Evolutionary conservation across 2,329 filamentous ascomycete genomes (phyloP), one percentile per base, ranked within the genome.

Genomic region (Nemania abortiva): DNA sequence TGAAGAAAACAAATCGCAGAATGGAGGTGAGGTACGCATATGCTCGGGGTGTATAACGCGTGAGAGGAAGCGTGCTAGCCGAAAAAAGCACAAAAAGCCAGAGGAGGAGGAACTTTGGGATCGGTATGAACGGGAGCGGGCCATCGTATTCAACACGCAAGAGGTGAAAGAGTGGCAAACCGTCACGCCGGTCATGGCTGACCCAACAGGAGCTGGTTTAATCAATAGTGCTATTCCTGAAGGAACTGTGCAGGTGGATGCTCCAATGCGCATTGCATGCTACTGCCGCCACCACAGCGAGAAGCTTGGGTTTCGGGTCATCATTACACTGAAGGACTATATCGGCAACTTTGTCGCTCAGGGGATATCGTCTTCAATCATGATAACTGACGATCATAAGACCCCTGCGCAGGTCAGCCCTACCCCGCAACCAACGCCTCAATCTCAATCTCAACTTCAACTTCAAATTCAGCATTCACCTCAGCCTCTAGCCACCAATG

Each of bases 331-430:
- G 76, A 97, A 95, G 78, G 93, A 98, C 80, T 89, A 89, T 77
- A 84, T 89, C 71, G 92, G 91, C 74, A 89, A 90, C 53, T 83
- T 97, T 37, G 84, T 98, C 52, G 92, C 94, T 6, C 95, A 99
- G 81, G 89, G 90, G 61, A 91, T 97, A 72, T 94, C 93, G 22
- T 90, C 91, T 64, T 92, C 94, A 0, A 97, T 98, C 72, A 95
- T 98, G 88, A 98, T 98, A 72, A 98, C 96, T 0, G 95, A 99
- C 78, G 95, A 99, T 77, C 95, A 98, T 84, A 98, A 98, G 83
- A 97, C 94, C 7, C 74, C 45, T 74, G 62, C 68, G 50, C 65
- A 52, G 53, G 63, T 68, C 63, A 68, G 47, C 65, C 29, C 60
- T 56, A 29, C 62, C 1, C 42, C 70, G 18, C 66, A 55, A n/a